Evolutionary conservation across 1,139 yeast species (phyloP).

Genomic region (Yamadazyma triangularis): DNA sequence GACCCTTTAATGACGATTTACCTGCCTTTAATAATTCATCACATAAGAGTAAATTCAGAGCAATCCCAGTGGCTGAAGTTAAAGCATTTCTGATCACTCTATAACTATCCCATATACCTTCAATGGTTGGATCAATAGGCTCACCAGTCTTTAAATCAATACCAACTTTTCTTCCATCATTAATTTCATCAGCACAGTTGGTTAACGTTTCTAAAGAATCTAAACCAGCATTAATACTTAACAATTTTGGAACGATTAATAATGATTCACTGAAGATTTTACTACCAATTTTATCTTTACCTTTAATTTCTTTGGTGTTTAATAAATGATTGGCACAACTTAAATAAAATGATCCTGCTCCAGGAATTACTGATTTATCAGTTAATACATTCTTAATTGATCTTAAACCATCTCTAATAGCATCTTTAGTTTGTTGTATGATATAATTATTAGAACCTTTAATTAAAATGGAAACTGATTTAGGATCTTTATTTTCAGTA

Average conservation of each 20-base stretch:
- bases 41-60: conserved; percentile 85
- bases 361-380: conserved; percentile 86
- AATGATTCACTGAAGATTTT: conserved; percentile 92
- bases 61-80: conserved; percentile 90
- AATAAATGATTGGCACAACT: conserved; percentile 70
- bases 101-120: conserved; percentile 96
- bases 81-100: conserved; percentile 91
- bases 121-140: conserved; percentile 91
- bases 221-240: conserved; percentile 88
- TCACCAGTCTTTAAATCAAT: conserved; percentile 89
- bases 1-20: conserved; percentile 74
- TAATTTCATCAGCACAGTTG: conserved; percentile 84
- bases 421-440: conserved; percentile 90
- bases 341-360: conserved; percentile 94
- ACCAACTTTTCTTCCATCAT: conserved; percentile 81
- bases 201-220: conserved; percentile 89
- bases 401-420: conserved; percentile 93
- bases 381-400: conserved; percentile 89
- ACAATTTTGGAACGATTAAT: conserved; percentile 86
- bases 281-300: conserved; percentile 85
- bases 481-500: conserved; percentile 88
- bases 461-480: conserved; percentile 85
- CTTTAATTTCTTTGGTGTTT: conserved; percentile 59
- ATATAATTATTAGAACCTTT: conserved; percentile 91
- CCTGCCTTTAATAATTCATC: conserved; percentile 98